Percentiles rank a stretch among this genome's conserved stretches.
Evolutionary conservation across 768 basidiomycete species (phyloP).

Genomic region (Podaxis sp.): DNA sequence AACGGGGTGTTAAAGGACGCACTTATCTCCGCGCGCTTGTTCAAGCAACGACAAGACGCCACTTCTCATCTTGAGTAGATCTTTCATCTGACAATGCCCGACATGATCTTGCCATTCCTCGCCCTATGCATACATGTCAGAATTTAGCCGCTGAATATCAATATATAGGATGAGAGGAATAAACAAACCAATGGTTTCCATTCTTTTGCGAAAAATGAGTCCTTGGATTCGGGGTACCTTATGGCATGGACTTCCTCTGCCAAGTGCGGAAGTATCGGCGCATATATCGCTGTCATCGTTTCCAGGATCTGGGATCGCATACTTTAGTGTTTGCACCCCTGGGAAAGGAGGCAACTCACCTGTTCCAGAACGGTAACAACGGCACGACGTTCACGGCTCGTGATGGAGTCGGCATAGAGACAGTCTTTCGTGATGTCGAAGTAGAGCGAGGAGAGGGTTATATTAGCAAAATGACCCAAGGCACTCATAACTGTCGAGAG

Average conservation of each 20-base stretch:
- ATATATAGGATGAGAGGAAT: neutral
- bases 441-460: conserved; percentile 86
- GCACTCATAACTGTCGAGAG: conserved; percentile 59
- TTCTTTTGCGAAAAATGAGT: conserved; percentile 67
- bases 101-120: conserved; percentile 59
- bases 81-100: conserved; percentile 61
- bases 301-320: conserved; percentile 51
- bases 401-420: conserved; percentile 67
- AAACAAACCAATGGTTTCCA: conserved; percentile 70
- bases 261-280: conserved; percentile 87
- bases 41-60: conserved; percentile 70
- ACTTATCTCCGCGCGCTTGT: conserved; percentile 76
- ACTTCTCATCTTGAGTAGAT: conserved; percentile 57
- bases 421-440: conserved; percentile 91
- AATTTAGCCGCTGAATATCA: too few relatives aligned
- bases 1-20: conserved; percentile 19
- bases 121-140: conserved; percentile 33
- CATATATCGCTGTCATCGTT: conserved; percentile 67
- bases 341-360: conserved; percentile 32
- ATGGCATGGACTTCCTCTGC: conserved; percentile 82
- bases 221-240: conserved; percentile 27
- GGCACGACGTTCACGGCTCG: conserved; percentile 54
- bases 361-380: conserved; percentile 71
- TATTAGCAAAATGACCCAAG: conserved; percentile 75
- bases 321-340: neutral